Evolutionary conservation across 306 rosid species (phyloP), one percentile per base, ranked within the genome.

Genomic region (Mucuna pruriens): DNA sequence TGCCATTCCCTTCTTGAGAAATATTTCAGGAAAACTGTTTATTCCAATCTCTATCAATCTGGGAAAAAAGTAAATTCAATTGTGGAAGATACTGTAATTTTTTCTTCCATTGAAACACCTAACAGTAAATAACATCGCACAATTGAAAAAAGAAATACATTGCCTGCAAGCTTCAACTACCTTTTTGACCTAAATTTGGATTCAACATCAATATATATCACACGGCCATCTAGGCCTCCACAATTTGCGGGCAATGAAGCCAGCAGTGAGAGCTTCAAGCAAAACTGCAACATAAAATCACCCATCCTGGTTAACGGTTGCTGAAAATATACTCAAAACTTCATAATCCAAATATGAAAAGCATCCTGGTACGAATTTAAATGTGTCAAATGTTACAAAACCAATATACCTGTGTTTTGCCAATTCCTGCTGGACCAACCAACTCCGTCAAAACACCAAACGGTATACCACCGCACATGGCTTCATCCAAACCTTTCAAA

Each of bases 401-500:
- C 44, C 54, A 55, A 39, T 15, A 65, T 74, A 89, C 97, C 87
- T 95, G 97, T 26, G 99, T 95, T 87, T 95, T 93, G 39, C 97
- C 99, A 63, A 93, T 89, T 79, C 97, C 97, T 39, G 99, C 92
- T 17, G 99, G 97, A 80, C 97, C 99, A 83, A 95, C 99, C 71
- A 93, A 92, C 90, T 95, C 99, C 0, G 99, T 95, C 82, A 95
- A 72, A 82, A 90, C 95, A 82, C 97, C 97, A 63, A 93, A 93
- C 0, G 99, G 99, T 55, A 93, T 72, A 26, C 99, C 97, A 51
- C 99, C 99, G 13, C 88, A 89, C 70, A 95, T 89, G 67, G 97
- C 97, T 42, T 89, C 90, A 75, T 95, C 99, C 81, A 95, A 81
- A 17, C 99, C 99, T 78, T 86, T 91, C 86, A 95, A 87, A 78